These are phyloP conservation scores for Plasmodium coatneyi DNA, from an alignment of 169 alveolate genomes.

Conservation along the genomic window DNA sequence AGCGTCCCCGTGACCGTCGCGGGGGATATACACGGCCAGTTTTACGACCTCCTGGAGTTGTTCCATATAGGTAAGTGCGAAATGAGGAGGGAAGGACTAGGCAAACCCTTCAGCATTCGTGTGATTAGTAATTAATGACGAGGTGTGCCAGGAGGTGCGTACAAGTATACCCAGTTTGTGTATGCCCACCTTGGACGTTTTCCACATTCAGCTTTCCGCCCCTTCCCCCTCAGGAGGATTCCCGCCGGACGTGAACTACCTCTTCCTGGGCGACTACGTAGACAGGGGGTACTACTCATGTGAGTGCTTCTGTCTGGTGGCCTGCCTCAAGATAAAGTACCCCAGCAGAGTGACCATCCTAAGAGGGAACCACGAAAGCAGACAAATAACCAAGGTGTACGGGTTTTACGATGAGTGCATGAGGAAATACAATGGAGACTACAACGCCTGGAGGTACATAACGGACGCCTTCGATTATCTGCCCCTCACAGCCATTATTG, in stretches of 20 bases:
- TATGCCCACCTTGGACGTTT: not conserved
- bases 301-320: conserved; percentile 93
- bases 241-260: conserved; percentile 96
- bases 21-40: conserved; percentile 99
- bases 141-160: not conserved
- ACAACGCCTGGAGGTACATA: conserved; percentile 95
- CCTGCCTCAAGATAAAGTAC: conserved; percentile 94
- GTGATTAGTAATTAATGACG: not conserved
- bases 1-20: conserved; percentile 94
- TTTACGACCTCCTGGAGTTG: conserved; percentile 95
- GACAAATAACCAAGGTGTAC: conserved; percentile 96
- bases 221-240: conserved; percentile 78
- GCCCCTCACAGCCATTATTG: conserved; percentile 96
- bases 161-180: not conserved
- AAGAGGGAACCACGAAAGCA: conserved; percentile 97
- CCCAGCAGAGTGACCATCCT: conserved; percentile 90
- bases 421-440: conserved; percentile 95
- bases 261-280: conserved; percentile 98
- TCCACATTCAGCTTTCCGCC: not conserved
- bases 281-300: conserved; percentile 98
- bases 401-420: conserved; percentile 98
- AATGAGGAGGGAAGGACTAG: not conserved
- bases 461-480: conserved; percentile 97
- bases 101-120: not conserved
- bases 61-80: conserved; percentile 93